phyloP scores from a whole-genome alignment of 495 filamentous ascomycete species.

The Gamarada debralockiae region DNA sequence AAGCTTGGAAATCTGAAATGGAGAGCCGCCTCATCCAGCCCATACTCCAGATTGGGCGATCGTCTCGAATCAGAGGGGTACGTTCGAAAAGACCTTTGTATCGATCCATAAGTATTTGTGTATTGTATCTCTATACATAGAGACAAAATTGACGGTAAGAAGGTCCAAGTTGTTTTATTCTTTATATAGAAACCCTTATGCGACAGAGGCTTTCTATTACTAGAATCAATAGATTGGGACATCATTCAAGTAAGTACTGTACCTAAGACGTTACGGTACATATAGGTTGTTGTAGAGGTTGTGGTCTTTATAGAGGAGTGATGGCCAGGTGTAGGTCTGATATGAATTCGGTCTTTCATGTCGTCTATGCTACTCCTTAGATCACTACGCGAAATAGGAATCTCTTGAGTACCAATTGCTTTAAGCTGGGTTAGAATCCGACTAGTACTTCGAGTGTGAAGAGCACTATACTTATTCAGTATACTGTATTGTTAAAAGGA shows the following conservation, averaged over 20 bases:
- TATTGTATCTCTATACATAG: background rate
- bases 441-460: background rate
- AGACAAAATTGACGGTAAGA: constrained; percentile 7
- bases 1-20: background rate
- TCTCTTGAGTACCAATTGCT: background rate
- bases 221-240: background rate
- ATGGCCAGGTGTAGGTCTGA: background rate
- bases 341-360: background rate
- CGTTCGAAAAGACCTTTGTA: background rate
- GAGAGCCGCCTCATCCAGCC: background rate
- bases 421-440: background rate
- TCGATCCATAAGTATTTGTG: too few relatives aligned
- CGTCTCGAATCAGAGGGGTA: background rate
- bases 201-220: too few relatives aligned
- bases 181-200: too few relatives aligned
- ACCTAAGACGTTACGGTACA: background rate
- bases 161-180: too few relatives aligned
- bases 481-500: background rate
- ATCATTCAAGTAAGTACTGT: background rate
- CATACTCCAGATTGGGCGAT: background rate
- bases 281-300: background rate
- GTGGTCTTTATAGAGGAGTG: background rate
- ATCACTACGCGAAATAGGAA: too few relatives aligned
- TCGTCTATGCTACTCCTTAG: too few relatives aligned
- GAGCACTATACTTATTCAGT: background rate